These are phyloP conservation scores for Penicillium olsonii DNA, from an alignment of 2,329 filamentous ascomycete species.

Conservation along the genomic window DNA sequence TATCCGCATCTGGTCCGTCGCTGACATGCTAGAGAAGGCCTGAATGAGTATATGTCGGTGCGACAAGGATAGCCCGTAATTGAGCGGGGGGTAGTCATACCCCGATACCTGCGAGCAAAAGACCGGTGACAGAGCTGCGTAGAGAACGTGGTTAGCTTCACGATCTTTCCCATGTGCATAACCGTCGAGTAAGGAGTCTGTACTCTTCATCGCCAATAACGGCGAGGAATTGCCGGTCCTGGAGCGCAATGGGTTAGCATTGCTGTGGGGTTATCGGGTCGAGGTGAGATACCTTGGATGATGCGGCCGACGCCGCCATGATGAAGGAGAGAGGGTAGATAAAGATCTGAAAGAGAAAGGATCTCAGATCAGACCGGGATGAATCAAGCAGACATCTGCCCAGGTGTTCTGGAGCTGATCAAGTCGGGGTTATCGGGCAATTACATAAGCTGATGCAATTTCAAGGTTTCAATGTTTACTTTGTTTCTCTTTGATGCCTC, in stretches of 20 bases:
- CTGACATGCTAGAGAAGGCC: constrained; percentile 75
- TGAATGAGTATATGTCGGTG: constrained; percentile 2
- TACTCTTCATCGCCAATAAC: constrained; percentile 93
- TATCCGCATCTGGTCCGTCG: constrained; percentile 80
- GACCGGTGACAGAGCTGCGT: constrained; percentile 84
- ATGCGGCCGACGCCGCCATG: constrained; percentile 62
- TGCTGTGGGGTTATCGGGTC: constrained; percentile 46
- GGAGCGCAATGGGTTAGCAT: constrained; percentile 17
- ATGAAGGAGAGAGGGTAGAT: constrained; percentile 13
- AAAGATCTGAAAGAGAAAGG: neutral
- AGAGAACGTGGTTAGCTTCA: constrained; percentile 18
- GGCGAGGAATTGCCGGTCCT: constrained; percentile 92
- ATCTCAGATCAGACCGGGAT: neutral
- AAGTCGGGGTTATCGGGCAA: constrained; percentile 21
- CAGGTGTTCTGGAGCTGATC: constrained; percentile 11
- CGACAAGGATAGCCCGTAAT: neutral
- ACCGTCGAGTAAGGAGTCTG: neutral
- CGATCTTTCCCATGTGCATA: neutral
- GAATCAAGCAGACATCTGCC: constrained; percentile 4
- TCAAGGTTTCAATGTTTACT: constrained; percentile 8
- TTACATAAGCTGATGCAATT: constrained; percentile 27
- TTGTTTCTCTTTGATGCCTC: constrained; percentile 15
- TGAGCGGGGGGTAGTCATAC: constrained; percentile 55
- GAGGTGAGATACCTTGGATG: constrained; percentile 52
- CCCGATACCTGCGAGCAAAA: constrained; percentile 92